Conservation (phyloP, 768 basidiomycete species). For the Russula olivacea region DNA sequence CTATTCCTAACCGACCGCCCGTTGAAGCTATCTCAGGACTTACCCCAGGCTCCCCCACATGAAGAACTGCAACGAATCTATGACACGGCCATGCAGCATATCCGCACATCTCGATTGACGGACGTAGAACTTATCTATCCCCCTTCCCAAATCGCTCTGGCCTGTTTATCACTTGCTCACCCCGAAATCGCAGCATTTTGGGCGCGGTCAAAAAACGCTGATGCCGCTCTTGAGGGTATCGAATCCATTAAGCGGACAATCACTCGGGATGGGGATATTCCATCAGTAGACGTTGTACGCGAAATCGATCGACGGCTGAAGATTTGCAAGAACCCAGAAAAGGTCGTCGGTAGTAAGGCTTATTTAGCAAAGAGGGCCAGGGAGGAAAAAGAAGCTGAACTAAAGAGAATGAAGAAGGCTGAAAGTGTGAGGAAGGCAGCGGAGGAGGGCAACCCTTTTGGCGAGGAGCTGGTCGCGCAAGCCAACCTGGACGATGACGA, state of each 20-base stretch:
- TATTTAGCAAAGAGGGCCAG: slow-evolving; percentile 68
- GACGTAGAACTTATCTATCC: slow-evolving; percentile 89
- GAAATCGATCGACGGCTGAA: slow-evolving; percentile 84
- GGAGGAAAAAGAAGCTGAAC: slow-evolving; percentile 61
- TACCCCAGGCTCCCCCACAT: slow-evolving; percentile 44
- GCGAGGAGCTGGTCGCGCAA: slow-evolving; percentile 43
- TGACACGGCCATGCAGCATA: slow-evolving; percentile 56
- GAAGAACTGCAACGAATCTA: slow-evolving; percentile 53
- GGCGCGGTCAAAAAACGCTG: slow-evolving; percentile 42
- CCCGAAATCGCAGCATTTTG: slow-evolving; percentile 58
- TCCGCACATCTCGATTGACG: slow-evolving; percentile 78
- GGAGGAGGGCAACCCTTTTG: slow-evolving; percentile 65
- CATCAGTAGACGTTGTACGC: slow-evolving; percentile 79
- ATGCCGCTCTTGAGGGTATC: slow-evolving; percentile 37
- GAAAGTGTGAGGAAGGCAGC: slow-evolving; percentile 49
- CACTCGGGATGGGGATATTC: slow-evolving; percentile 46
- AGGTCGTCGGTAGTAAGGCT: slow-evolving; percentile 83
- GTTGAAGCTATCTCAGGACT: slow-evolving; percentile 39
- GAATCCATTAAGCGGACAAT: slow-evolving; percentile 55
- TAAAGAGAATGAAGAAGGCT: slow-evolving; percentile 50
- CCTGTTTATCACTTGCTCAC: slow-evolving; percentile 62
- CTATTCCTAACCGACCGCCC: slow-evolving; percentile 10
- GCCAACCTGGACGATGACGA: slow-evolving; percentile 28
- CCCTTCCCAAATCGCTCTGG: slow-evolving; percentile 90
- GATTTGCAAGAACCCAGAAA: slow-evolving; percentile 93